Evolutionary conservation across 768 basidiomycete genomes (phyloP).

Genomic region (Tricholoma matsutake): DNA sequence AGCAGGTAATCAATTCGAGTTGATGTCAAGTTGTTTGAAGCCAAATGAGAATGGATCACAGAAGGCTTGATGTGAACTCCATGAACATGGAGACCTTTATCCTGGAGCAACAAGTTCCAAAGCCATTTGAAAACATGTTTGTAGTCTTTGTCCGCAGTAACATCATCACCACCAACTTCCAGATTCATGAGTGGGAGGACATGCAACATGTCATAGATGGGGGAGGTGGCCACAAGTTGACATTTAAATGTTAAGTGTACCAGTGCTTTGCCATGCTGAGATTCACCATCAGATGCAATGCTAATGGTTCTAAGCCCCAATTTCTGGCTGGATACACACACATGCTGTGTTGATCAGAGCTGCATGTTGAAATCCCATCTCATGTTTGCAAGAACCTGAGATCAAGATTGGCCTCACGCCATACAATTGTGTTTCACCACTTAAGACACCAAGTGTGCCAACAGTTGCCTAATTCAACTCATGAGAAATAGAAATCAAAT

Average conservation of each 20-base stretch:
- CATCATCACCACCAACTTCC: conserved; percentile 26
- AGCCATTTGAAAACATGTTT: not conserved
- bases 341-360: not conserved
- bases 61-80: not conserved
- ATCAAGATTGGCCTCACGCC: too few species aligned
- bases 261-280: too few species aligned
- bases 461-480: too few species aligned
- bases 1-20: conserved; percentile 21
- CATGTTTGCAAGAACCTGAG: too few species aligned
- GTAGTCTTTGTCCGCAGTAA: conserved; percentile 17
- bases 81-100: conserved; percentile 16
- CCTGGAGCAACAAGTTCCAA: conserved; percentile 20
- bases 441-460: too few species aligned
- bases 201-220: not conserved
- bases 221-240: conserved; percentile 8
- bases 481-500: too few species aligned
- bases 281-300: too few species aligned
- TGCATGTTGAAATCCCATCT: too few species aligned
- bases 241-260: too few species aligned
- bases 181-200: conserved; percentile 24
- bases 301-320: not conserved
- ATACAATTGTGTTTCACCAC: too few species aligned
- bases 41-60: conserved; percentile 13
- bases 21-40: conserved; percentile 10
- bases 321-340: conserved; percentile 4